Conservation (phyloP, 768 basidiomycete species). For the Termitomyces eurrhizus region DNA sequence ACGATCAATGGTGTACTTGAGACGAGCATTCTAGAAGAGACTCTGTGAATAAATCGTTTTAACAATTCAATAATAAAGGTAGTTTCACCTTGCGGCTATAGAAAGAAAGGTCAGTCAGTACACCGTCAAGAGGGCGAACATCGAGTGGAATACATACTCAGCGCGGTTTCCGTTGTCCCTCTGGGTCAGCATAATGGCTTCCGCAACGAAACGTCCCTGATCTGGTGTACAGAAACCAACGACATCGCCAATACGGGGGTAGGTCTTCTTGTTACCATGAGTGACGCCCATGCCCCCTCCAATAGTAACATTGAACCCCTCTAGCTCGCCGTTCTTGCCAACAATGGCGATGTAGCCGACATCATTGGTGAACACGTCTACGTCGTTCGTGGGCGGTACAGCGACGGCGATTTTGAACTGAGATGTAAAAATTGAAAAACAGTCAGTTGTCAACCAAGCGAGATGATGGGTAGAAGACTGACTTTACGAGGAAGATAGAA, state of each 20-base stretch:
- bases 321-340: constrained; percentile 66
- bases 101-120: constrained; percentile 1
- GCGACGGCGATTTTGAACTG: constrained; percentile 98
- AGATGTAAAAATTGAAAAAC: background rate
- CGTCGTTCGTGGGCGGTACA: constrained; percentile 94
- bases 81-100: constrained; percentile 50
- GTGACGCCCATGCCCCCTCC: constrained; percentile 99
- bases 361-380: constrained; percentile 94
- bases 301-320: constrained; percentile 90
- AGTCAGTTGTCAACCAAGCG: constrained; percentile 6
- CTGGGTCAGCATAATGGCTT: constrained; percentile 92
- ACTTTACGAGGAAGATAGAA: constrained; percentile 96
- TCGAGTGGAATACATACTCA: constrained; percentile 56
- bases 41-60: constrained; percentile 4
- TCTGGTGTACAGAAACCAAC: constrained; percentile 92
- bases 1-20: constrained; percentile 97
- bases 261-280: constrained; percentile 98
- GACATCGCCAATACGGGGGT: constrained; percentile 82
- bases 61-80: background rate
- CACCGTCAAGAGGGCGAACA: background rate
- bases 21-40: constrained; percentile 65
- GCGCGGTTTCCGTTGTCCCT: constrained; percentile 93
- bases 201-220: constrained; percentile 82
- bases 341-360: constrained; percentile 96
- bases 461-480: constrained; percentile 14